Base-by-base conservation (phyloP, 164 flowering plant genomes). In the Aristolochia fimbriata region DNA sequence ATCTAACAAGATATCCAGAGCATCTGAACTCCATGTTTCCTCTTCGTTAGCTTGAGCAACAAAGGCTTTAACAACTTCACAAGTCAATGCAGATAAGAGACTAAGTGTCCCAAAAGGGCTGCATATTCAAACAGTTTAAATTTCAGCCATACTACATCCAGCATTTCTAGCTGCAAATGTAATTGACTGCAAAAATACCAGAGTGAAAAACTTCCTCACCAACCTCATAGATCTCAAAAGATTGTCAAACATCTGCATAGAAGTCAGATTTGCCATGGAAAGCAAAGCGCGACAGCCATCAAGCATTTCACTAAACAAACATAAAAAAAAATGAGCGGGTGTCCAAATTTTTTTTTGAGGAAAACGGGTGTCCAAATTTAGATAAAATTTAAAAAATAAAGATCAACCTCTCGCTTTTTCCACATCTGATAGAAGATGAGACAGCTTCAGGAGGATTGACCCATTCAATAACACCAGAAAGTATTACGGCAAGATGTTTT, bases 261-360 rank as follows among this genome's bases (percentile, higher is more conserved):
- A 74, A 55, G 88, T 84, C 58, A 94, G 79, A 66, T 81, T 78
- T 57, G 99, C 96, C 23, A 93, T 65, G 11, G 87, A 73, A 66
- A 91, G 67, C 63, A 94, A 76, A 69, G 85, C 95, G 61, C 95
- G 97, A 66, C 97, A 94, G 57, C 97, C 99, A 76, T 91, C 99
- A 69, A 94, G 91, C 83, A 94, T 67, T 78, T 94, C 99, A 76
- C 97, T 94, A 64, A 68, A 52, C 10, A 3, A 9, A 52, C 23
- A 16, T 17, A 41, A 46, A 19, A 19, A 63, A 24, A 49, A 63
- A 58, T 37, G 43, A 37, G 12, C 43, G 8, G 4, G 43, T 37
- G 43, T n/a, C n/a, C n/a, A n/a, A n/a, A n/a, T n/a, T n/a, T n/a
- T n/a, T n/a, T n/a, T n/a, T n/a, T n/a, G n/a, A n/a, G n/a, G n/a